A percentile compares a stretch with the other conserved stretches of the same genome.
These are phyloP conservation scores for Pseudocercospora musae DNA, from an alignment of 2,329 filamentous ascomycete species.

Conservation along the genomic window DNA sequence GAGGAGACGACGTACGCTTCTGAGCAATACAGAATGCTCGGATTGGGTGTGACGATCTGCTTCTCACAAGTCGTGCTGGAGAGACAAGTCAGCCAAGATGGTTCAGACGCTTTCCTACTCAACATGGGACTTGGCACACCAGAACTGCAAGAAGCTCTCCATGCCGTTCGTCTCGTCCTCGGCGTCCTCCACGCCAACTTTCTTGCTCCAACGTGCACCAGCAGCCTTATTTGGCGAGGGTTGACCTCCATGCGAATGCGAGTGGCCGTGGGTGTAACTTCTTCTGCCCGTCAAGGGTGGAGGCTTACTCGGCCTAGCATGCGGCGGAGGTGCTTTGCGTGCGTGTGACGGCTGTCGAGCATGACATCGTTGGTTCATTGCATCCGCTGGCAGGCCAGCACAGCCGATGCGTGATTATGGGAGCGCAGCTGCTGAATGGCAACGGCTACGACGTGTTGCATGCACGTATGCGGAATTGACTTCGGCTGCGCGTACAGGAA, in stretches of 20 bases:
- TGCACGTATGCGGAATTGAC: neutral
- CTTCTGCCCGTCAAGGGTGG: slow-evolving; percentile 23
- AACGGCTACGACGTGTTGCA: slow-evolving; percentile 1
- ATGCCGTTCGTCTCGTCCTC: slow-evolving; percentile 49
- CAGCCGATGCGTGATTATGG: slow-evolving; percentile 2
- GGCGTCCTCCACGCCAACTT: slow-evolving; percentile 12
- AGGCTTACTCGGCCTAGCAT: slow-evolving; percentile 27
- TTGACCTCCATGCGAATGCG: slow-evolving; percentile 14
- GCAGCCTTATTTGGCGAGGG: slow-evolving; percentile 14
- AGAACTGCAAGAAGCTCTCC: slow-evolving; percentile 54
- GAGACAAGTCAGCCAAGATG: slow-evolving; percentile 7
- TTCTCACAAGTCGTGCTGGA: slow-evolving; percentile 62
- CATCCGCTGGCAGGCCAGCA: slow-evolving; percentile 5
- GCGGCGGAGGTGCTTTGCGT: slow-evolving; percentile 27
- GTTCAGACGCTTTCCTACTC: neutral
- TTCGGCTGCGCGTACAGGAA: neutral
- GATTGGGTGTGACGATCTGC: slow-evolving; percentile 61
- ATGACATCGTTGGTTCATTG: slow-evolving; percentile 30
- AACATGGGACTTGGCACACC: slow-evolving; percentile 38
- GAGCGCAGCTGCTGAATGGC: neutral
- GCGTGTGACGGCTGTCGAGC: slow-evolving; percentile 27
- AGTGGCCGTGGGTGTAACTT: slow-evolving; percentile 24
- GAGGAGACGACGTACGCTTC: slow-evolving; percentile 52
- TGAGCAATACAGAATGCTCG: slow-evolving; percentile 61
- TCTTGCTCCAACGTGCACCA: slow-evolving; percentile 21